Conservation (phyloP, 768 basidiomycete species). For the Sarcodon aspratus region DNA sequence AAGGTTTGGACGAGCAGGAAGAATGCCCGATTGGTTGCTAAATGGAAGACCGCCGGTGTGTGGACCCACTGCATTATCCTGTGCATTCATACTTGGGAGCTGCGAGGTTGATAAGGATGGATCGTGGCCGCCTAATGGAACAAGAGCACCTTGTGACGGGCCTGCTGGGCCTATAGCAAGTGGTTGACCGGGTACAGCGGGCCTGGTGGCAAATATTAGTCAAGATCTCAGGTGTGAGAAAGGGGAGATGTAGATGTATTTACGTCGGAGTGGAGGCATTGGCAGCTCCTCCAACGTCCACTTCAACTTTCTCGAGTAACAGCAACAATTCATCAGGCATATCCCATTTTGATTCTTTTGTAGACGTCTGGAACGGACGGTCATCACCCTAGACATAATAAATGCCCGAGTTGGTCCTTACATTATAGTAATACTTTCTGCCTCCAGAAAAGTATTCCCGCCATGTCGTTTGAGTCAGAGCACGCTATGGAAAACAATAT, state of each 20-base stretch:
- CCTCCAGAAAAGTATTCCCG: conserved; percentile 94
- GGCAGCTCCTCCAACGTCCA: conserved; percentile 37
- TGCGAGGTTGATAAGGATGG: conserved; percentile 31
- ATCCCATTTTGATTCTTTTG: conserved; percentile 96
- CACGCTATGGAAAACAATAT: conserved; percentile 38
- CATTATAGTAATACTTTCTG: conserved; percentile 86
- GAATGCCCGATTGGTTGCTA: conserved; percentile 36
- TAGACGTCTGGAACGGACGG: conserved; percentile 44
- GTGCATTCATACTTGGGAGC: conserved; percentile 23
- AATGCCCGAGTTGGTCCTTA: conserved; percentile 19
- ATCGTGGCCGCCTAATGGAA: conserved; percentile 41
- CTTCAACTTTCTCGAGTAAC: conserved; percentile 79
- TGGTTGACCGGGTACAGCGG: background rate
- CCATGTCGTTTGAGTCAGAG: conserved; percentile 86
- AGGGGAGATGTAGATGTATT: conserved; percentile 15
- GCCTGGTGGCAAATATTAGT: background rate
- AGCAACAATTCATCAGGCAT: conserved; percentile 88
- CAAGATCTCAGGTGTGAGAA: background rate
- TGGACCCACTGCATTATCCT: conserved; percentile 32
- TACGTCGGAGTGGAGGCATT: conserved; percentile 21
- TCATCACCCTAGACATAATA: background rate
- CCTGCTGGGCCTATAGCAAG: background rate
- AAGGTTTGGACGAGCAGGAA: conserved; percentile 67
- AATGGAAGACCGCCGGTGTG: conserved; percentile 53
- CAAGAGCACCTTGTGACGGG: conserved; percentile 39